Percentiles rank a stretch among this genome's conserved stretches.
These are phyloP conservation scores for Phytophthora lateralis DNA, from an alignment of 352 stramenopile species.

Conservation along the genomic window DNA sequence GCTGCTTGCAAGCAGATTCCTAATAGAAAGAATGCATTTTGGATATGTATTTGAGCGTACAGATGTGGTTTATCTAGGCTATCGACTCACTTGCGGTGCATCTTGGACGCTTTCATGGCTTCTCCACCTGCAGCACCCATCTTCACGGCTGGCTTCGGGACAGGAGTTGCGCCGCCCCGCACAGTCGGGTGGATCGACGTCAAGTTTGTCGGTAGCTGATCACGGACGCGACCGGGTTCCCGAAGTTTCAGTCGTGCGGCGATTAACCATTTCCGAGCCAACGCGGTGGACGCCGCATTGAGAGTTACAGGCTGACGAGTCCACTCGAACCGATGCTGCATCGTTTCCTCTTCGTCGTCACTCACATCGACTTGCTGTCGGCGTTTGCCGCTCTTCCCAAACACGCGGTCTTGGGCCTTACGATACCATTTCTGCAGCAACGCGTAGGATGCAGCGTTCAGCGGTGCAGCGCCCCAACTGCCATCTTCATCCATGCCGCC, in stretches of 20 bases:
- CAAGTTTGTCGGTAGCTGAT: constrained; percentile 55
- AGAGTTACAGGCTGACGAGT: constrained; percentile 72
- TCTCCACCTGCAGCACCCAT: constrained; percentile 74
- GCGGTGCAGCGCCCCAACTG: constrained; percentile 60
- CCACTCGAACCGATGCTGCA: constrained; percentile 75
- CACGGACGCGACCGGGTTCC: constrained; percentile 45
- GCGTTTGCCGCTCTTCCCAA: constrained; percentile 69
- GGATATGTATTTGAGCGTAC: constrained; percentile 21
- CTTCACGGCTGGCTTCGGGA: constrained; percentile 75
- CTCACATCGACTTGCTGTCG: constrained; percentile 77
- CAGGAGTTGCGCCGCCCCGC: constrained; percentile 56
- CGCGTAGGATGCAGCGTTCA: constrained; percentile 88
- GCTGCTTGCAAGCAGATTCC: constrained; percentile 21
- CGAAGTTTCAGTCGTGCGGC: constrained; percentile 65
- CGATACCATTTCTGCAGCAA: constrained; percentile 93
- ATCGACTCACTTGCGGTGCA: constrained; percentile 60
- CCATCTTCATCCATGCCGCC: constrained; percentile 33
- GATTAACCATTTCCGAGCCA: constrained; percentile 86
- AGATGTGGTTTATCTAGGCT: neutral
- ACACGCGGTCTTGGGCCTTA: constrained; percentile 90
- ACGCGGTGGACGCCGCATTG: constrained; percentile 79
- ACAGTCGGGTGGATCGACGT: constrained; percentile 61
- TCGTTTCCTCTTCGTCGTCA: constrained; percentile 86
- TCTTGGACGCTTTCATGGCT: constrained; percentile 58
- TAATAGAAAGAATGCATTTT: constrained; percentile 45